phyloP scores from a whole-genome alignment of 2,329 filamentous ascomycete genomes.

The Colletotrichum karsti region DNA sequence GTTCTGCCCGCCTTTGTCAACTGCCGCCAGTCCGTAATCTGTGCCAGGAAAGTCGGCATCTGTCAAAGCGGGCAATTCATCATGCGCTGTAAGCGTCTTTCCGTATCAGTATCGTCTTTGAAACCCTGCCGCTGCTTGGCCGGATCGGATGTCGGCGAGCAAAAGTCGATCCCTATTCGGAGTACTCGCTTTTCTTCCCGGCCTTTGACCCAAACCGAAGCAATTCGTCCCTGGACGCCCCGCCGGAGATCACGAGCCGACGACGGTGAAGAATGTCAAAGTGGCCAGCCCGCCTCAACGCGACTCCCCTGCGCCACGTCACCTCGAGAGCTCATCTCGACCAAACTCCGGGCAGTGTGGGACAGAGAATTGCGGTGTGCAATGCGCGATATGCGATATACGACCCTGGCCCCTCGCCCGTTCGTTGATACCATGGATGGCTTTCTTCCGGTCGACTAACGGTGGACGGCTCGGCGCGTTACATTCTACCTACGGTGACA shows the following conservation, averaged over 20 bases:
- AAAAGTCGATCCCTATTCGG: neutral
- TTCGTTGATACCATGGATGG: conserved; percentile 1
- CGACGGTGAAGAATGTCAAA: no score
- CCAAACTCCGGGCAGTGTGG: neutral
- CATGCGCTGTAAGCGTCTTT: neutral
- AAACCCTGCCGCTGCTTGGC: conserved; percentile 2
- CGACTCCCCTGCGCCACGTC: neutral
- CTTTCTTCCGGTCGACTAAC: neutral
- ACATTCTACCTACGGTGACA: neutral
- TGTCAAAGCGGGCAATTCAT: neutral
- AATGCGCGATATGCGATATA: neutral
- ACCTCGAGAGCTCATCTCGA: neutral
- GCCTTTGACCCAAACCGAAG: neutral
- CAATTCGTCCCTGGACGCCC: neutral
- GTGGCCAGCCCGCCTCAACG: no score
- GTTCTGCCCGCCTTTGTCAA: neutral
- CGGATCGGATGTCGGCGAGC: neutral
- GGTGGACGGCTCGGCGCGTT: neutral
- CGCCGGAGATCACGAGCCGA: no score
- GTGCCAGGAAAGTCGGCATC: neutral
- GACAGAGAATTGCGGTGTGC: conserved; percentile 4
- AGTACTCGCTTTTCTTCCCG: neutral
- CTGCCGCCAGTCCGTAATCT: neutral
- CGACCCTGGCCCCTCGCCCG: neutral
- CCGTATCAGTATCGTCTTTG: neutral